A percentile compares a stretch with the other conserved stretches of the same genome.
These are phyloP conservation scores for Takashimella koratensis DNA, from an alignment of 1,284 basidiomycete genomes.

Conservation along the genomic window DNA sequence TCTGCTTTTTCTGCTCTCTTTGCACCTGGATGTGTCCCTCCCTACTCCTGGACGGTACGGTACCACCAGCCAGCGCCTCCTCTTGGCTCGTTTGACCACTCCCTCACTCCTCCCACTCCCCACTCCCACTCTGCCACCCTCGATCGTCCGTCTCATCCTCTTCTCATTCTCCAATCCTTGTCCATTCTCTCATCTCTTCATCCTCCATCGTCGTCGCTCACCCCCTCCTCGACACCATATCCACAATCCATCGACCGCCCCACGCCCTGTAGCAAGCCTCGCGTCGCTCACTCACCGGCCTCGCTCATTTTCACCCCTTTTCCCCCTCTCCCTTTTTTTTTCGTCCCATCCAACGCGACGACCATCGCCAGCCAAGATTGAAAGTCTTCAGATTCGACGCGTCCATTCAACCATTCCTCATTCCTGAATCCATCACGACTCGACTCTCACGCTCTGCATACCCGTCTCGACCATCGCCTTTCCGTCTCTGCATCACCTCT, in stretches of 20 bases:
- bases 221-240: background rate
- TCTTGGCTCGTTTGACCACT: background rate
- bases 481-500: background rate
- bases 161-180: background rate
- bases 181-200: background rate
- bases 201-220: background rate
- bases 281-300: background rate
- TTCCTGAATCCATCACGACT: conserved; percentile 1
- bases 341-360: background rate
- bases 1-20: background rate
- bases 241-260: background rate
- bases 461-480: background rate
- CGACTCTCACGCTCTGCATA: background rate
- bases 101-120: background rate
- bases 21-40: no score
- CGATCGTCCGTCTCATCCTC: background rate
- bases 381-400: background rate
- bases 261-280: background rate
- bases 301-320: background rate
- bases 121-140: background rate
- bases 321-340: background rate
- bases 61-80: no score
- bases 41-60: no score
- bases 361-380: background rate
- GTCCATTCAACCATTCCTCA: background rate